Base-by-base conservation (phyloP, 352 stramenopile species). In the Blastocystis sp. region DNA sequence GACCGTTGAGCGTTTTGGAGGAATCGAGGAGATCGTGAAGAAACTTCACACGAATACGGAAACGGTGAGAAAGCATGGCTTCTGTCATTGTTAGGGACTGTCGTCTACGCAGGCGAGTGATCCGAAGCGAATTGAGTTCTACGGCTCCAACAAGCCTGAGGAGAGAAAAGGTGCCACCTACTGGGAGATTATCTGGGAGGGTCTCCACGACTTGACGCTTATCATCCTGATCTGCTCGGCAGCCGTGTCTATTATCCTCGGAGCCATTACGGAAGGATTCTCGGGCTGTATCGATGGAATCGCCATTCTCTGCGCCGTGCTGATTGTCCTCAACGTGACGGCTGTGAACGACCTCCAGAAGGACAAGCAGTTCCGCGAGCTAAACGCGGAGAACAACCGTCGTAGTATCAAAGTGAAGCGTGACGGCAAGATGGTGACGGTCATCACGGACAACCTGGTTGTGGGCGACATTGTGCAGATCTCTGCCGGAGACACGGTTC, bases 261-360 rank as follows among this genome's bases (percentile, higher is more conserved):
- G 91, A 18, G 53, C 84, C 38, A 46, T 88, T 0, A 89, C 91
- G 51, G 91, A 88, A 24, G 89, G 90, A 40, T 87, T 91, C n/a
- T 88, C 87, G 36, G 90, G 89, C 44, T 96, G 92, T 92, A 92
- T 96, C 18, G 92, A 96, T 87, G 92, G 92, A 81, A 88, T 90
- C 38, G 93, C 91, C 86, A 97, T 97, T 87, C 88, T 95, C 11
- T 84, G 94, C 14, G 91, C 93, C 36, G 91, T 96, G 51, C 65
- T 95, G 8, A 89, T 97, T 16, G 92, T 96, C 4, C 92, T 91
- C 4, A 88, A 91, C 21, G 91, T 97, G 8, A 94, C 92, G 36
- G 92, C 92, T 42, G 79, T 90, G 38, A 95, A 94, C 79, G 92
- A 97, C 86, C 95, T 95, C 87, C 90, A 92, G 87, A 95, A 96